Evolutionary conservation across 441 rosid species (phyloP).

Genomic region (Corymbia citriodora): DNA sequence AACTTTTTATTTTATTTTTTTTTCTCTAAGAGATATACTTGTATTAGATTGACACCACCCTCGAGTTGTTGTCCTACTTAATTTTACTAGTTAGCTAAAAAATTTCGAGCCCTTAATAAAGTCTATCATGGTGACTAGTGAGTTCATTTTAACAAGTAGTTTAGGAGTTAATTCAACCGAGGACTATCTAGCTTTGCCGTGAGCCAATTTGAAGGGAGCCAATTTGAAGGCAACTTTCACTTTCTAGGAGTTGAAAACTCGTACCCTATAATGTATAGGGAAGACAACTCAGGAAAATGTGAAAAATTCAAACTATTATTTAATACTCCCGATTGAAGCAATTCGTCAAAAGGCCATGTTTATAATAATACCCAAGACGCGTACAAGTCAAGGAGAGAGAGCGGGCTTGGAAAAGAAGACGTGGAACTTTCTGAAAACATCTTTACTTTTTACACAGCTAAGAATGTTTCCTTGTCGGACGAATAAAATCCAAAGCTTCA

Average conservation of each 20-base stretch:
- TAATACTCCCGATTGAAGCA: neutral
- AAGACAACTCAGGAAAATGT: neutral
- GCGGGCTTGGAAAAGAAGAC: neutral
- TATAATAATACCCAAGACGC: neutral
- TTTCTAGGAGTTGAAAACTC: neutral
- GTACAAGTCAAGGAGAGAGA: neutral
- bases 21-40: neutral
- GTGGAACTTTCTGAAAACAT: neutral
- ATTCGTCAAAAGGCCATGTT: neutral
- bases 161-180: neutral
- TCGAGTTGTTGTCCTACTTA: neutral
- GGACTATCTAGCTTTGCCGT: neutral
- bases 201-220: neutral
- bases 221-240: neutral
- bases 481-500: neutral
- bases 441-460: neutral
- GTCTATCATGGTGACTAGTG: neutral
- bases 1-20: neutral
- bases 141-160: neutral
- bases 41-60: neutral
- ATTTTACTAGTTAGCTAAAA: neutral
- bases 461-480: neutral
- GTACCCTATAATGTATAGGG: neutral
- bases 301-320: neutral
- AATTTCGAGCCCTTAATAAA: neutral